Conservation (phyloP, 202 grass and related monocot genomes). For the Zoysia matrella region DNA sequence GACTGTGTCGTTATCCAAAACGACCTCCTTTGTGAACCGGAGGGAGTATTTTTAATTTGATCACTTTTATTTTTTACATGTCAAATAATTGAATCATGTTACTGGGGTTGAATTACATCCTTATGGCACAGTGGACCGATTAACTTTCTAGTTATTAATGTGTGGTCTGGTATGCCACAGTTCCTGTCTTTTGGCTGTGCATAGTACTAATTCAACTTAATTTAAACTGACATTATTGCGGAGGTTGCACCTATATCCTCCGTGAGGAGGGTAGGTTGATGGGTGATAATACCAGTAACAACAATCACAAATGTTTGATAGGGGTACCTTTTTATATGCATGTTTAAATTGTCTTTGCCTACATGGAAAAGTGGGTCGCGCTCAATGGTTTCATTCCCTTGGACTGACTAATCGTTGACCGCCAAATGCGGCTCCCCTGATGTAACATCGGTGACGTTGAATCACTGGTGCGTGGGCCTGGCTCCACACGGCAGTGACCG, state of each 20-base stretch:
- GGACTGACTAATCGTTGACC: no score
- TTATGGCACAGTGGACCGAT: background rate
- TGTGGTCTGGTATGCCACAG: background rate
- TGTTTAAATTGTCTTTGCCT: constrained; percentile 11
- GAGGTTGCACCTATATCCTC: constrained; percentile 12
- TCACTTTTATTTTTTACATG: no score
- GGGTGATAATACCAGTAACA: constrained; percentile 11
- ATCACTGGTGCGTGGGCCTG: no score
- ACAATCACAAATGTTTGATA: constrained; percentile 14
- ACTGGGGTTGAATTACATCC: background rate
- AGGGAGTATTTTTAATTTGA: no score
- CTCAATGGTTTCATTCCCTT: no score
- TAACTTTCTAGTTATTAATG: constrained; percentile 14
- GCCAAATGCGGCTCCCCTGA: no score
- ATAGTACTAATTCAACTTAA: background rate
- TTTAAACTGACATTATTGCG: constrained; percentile 6
- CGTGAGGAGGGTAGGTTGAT: background rate
- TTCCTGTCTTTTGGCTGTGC: constrained; percentile 2
- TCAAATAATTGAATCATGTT: no score
- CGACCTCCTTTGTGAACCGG: no score
- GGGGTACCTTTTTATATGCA: constrained; percentile 11
- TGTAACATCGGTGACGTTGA: no score
- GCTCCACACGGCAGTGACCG: no score
- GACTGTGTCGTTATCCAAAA: no score
- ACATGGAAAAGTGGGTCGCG: constrained; percentile 6